These are phyloP conservation scores for Lachnellula hyalina DNA, from an alignment of 2,329 filamentous ascomycete genomes.

Conservation along the genomic window DNA sequence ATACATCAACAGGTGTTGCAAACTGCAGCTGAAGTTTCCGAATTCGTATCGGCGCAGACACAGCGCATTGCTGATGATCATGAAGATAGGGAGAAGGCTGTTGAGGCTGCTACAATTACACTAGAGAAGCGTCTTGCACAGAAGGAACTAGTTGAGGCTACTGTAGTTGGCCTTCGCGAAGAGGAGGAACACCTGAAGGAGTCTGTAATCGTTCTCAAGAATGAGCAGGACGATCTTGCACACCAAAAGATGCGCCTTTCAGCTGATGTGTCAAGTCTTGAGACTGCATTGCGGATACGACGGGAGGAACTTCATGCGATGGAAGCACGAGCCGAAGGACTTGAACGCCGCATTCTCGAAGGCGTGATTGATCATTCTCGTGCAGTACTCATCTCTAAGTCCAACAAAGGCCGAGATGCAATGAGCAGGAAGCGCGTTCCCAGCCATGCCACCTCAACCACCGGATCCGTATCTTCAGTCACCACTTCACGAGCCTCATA, in stretches of 20 bases:
- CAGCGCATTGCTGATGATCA: conserved; percentile 71
- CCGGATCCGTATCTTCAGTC: conserved; percentile 31
- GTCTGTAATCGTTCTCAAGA: conserved; percentile 42
- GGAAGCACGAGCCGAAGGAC: conserved; percentile 79
- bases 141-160: conserved; percentile 55
- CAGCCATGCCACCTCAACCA: conserved; percentile 38
- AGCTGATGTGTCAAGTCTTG: conserved; percentile 83
- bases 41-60: conserved; percentile 73
- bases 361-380: conserved; percentile 95
- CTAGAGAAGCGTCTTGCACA: conserved; percentile 69
- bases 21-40: conserved; percentile 77
- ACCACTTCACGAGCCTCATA: conserved; percentile 27
- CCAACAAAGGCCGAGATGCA: conserved; percentile 38
- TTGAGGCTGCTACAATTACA: conserved; percentile 74
- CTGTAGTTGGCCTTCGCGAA: conserved; percentile 44
- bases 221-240: conserved; percentile 68
- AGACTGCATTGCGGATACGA: conserved; percentile 83
- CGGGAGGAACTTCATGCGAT: conserved; percentile 88
- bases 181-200: conserved; percentile 59
- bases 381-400: conserved; percentile 73
- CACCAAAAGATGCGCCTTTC: conserved; percentile 74
- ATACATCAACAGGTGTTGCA: conserved; percentile 83
- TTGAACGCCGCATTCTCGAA: conserved; percentile 90
- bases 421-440: conserved; percentile 49
- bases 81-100: conserved; percentile 70